Conservation (phyloP, 2,329 filamentous ascomycete species). For the Pseudogymnoascus sp. region DNA sequence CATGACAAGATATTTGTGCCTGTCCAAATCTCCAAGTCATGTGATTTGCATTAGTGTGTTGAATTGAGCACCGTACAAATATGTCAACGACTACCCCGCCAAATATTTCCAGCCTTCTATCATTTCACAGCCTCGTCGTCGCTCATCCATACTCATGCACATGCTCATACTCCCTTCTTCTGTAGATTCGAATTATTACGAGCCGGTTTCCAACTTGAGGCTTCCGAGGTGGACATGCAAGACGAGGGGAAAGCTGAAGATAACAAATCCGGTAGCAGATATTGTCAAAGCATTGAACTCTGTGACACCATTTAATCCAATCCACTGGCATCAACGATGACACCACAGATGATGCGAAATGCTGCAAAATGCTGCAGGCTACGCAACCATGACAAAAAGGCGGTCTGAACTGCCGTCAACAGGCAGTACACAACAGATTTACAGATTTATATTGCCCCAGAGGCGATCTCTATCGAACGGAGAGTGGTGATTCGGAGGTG, state of each 20-base stretch:
- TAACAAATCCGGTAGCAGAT: not conserved
- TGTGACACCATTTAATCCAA: not conserved
- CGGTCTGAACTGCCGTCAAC: not conserved
- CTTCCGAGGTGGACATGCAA: not conserved
- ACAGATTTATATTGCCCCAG: not conserved
- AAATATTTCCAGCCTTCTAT: not conserved
- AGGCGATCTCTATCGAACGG: not conserved
- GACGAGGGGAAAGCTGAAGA: not conserved
- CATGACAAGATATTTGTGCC: not conserved
- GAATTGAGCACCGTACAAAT: not conserved
- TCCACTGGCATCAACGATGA: not conserved
- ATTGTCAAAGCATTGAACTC: not conserved
- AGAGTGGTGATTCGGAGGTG: not conserved
- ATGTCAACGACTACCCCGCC: not conserved
- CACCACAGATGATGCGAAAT: not conserved
- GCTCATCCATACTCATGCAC: not conserved
- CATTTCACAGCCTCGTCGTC: not conserved
- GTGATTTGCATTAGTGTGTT: not conserved
- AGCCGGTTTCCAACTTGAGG: too few species aligned
- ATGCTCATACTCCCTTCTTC: not conserved
- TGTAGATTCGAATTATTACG: not conserved
- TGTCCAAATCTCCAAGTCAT: not conserved
- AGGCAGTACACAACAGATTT: not conserved
- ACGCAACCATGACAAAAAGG: slow-evolving; percentile 2
- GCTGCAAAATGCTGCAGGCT: not conserved